A percentile compares a stretch with the other conserved stretches of the same genome.
These are phyloP conservation scores for Obba rivulosa DNA, from an alignment of 768 basidiomycete species.

Conservation along the genomic window DNA sequence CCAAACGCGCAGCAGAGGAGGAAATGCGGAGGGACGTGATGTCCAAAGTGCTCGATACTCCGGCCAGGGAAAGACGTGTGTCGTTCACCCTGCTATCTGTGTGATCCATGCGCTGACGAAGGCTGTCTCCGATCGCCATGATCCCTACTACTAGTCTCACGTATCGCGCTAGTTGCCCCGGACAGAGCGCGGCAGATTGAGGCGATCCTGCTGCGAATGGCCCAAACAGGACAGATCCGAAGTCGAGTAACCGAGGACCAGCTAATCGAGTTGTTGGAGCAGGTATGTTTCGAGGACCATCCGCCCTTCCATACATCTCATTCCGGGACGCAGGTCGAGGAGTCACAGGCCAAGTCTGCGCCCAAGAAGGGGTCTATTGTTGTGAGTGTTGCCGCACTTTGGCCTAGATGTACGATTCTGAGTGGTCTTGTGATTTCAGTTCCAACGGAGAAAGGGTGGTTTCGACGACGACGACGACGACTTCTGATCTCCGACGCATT, in stretches of 20 bases:
- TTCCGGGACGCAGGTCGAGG: conserved; percentile 29
- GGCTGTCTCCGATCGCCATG: background rate
- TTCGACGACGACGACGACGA: conserved; percentile 30
- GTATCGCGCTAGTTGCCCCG: conserved; percentile 83
- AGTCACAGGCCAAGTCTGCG: conserved; percentile 34
- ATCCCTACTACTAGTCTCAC: conserved; percentile 51
- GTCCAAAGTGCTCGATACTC: conserved; percentile 69
- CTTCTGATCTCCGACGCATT: background rate
- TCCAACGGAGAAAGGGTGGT: conserved; percentile 31
- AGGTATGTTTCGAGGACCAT: conserved; percentile 41
- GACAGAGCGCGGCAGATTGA: conserved; percentile 80
- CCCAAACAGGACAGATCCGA: conserved; percentile 74
- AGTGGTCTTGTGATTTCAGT: conserved; percentile 9
- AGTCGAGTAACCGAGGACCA: conserved; percentile 75
- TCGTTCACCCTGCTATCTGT: conserved; percentile 2
- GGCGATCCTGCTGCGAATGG: conserved; percentile 73
- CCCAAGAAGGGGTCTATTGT: conserved; percentile 37
- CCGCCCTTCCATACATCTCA: background rate
- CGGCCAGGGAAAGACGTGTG: conserved; percentile 77
- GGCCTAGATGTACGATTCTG: background rate
- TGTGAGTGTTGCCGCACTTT: conserved; percentile 21
- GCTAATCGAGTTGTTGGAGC: conserved; percentile 80
- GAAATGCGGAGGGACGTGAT: conserved; percentile 74
- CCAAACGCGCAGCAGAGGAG: conserved; percentile 61
- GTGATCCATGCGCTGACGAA: background rate